These are phyloP conservation scores for Sordariomycetes sp. DNA, from an alignment of 2,329 filamentous ascomycete species.

Conservation along the genomic window DNA sequence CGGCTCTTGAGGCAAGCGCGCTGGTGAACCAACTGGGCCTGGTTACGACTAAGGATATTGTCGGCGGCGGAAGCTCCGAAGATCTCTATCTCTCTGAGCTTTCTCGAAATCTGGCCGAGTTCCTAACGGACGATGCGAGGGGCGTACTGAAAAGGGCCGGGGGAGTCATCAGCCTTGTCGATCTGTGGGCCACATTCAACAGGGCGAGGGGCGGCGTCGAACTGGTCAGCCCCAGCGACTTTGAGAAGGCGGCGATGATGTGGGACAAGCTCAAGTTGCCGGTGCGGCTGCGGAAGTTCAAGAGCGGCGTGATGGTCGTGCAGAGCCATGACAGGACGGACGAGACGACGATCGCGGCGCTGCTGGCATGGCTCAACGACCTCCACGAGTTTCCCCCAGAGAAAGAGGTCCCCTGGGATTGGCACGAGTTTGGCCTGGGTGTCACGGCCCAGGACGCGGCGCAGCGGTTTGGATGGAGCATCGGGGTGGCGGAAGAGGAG, in stretches of 20 bases:
- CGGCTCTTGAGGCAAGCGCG: slow-evolving; percentile 58
- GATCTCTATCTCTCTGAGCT: slow-evolving; percentile 84
- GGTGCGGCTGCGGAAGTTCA: slow-evolving; percentile 78
- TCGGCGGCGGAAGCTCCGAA: slow-evolving; percentile 66
- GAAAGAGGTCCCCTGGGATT: slow-evolving; percentile 62
- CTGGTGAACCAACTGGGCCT: slow-evolving; percentile 68
- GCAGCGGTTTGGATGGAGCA: slow-evolving; percentile 89
- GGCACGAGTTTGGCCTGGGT: slow-evolving; percentile 67
- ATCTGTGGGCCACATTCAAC: slow-evolving; percentile 93
- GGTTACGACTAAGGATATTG: slow-evolving; percentile 91
- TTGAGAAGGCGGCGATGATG: slow-evolving; percentile 76
- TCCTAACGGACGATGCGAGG: slow-evolving; percentile 73
- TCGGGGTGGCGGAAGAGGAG: slow-evolving; percentile 91
- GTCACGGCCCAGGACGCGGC: slow-evolving; percentile 85
- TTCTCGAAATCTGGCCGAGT: slow-evolving; percentile 76
- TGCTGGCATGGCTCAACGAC: slow-evolving; percentile 69
- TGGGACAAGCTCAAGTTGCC: slow-evolving; percentile 86
- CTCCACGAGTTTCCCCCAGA: slow-evolving; percentile 56
- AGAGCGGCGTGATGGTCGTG: slow-evolving; percentile 87
- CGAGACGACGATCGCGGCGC: slow-evolving; percentile 70
- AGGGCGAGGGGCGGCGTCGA: slow-evolving; percentile 87
- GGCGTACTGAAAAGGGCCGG: slow-evolving; percentile 71
- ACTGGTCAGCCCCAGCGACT: slow-evolving; percentile 82
- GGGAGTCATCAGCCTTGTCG: slow-evolving; percentile 80
- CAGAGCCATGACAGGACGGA: slow-evolving; percentile 83